Evolutionary conservation across 805 yeast genomes (phyloP).

Genomic region (Grigorovia yakushimaensis): DNA sequence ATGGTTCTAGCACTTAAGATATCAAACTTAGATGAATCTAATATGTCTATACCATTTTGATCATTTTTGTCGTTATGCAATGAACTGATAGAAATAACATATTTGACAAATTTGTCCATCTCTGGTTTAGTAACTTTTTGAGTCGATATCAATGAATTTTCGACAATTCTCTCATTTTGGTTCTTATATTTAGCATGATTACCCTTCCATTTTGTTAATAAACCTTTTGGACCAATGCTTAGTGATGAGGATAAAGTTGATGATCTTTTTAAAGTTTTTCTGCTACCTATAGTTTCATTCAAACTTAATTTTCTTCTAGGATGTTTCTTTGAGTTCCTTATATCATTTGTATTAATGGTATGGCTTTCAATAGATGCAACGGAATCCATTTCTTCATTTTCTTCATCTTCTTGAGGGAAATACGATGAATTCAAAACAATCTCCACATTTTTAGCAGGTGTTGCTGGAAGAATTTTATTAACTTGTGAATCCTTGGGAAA

Average conservation of each 20-base stretch:
- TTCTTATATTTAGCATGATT: constrained; percentile 12
- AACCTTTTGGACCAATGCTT: constrained; percentile 18
- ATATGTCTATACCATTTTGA: constrained; percentile 1
- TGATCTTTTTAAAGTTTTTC: not conserved
- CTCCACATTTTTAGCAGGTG: constrained; percentile 59
- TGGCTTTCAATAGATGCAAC: not conserved
- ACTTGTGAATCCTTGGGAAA: constrained; percentile 40
- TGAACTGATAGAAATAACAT: constrained; percentile 30
- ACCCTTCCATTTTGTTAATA: constrained; percentile 25
- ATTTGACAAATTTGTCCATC: constrained; percentile 30
- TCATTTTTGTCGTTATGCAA: constrained; percentile 14
- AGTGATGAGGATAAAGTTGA: constrained; percentile 1
- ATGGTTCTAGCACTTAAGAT: constrained; percentile 60
- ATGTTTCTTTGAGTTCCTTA: not conserved
- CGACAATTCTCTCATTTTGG: constrained; percentile 1
- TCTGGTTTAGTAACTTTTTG: constrained; percentile 18
- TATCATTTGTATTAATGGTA: not conserved
- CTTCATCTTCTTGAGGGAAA: constrained; percentile 12
- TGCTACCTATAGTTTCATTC: not conserved
- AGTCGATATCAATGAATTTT: constrained; percentile 11
- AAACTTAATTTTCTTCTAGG: not conserved
- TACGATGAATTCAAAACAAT: constrained; percentile 27
- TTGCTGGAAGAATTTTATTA: constrained; percentile 46
- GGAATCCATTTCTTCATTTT: not conserved
- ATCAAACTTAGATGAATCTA: constrained; percentile 39